Percentiles rank a stretch among this genome's conserved stretches.
phyloP scores from a whole-genome alignment of 1,284 basidiomycete species.

The Ganoderma meredithae region DNA sequence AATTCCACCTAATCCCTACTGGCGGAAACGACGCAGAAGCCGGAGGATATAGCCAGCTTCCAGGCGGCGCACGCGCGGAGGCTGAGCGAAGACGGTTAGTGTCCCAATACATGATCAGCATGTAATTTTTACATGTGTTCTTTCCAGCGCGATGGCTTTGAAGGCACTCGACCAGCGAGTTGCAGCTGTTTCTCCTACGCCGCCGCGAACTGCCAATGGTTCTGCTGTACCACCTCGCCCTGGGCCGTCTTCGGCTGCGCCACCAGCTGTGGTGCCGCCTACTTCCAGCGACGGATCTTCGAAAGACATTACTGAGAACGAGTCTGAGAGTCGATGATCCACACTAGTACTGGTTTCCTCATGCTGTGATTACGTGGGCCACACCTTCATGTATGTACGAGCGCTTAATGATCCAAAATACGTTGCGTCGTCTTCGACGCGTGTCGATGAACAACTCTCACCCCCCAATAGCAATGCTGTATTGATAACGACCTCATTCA shows the following conservation, averaged over 20 bases:
- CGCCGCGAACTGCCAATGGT: slow-evolving; percentile 48
- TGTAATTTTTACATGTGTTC: slow-evolving; percentile 22
- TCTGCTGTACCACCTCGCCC: slow-evolving; percentile 29
- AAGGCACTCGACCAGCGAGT: slow-evolving; percentile 95
- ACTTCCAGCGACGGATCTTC: slow-evolving; percentile 15
- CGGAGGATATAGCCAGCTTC: slow-evolving; percentile 77
- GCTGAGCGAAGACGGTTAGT: slow-evolving; percentile 89
- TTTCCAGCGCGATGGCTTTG: slow-evolving; percentile 85
- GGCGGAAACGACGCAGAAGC: slow-evolving; percentile 72
- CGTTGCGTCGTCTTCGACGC: slow-evolving; percentile 13
- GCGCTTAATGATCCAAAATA: slow-evolving; percentile 27
- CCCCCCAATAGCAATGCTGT: not conserved
- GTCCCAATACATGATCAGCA: slow-evolving; percentile 1
- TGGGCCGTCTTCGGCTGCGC: slow-evolving; percentile 26
- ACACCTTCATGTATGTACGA: slow-evolving; percentile 30
- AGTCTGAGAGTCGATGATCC: slow-evolving; percentile 17
- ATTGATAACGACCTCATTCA: not conserved
- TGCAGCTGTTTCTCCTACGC: slow-evolving; percentile 61
- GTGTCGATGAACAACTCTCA: not conserved
- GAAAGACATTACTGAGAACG: slow-evolving; percentile 16
- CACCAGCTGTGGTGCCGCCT: slow-evolving; percentile 8
- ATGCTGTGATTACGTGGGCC: slow-evolving; percentile 16
- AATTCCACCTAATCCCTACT: slow-evolving; percentile 83
- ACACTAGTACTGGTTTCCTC: not conserved
- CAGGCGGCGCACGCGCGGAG: slow-evolving; percentile 89